Conservation (phyloP, 805 yeast genomes). For the Cyberlindnera xishuangbannaensis region DNA sequence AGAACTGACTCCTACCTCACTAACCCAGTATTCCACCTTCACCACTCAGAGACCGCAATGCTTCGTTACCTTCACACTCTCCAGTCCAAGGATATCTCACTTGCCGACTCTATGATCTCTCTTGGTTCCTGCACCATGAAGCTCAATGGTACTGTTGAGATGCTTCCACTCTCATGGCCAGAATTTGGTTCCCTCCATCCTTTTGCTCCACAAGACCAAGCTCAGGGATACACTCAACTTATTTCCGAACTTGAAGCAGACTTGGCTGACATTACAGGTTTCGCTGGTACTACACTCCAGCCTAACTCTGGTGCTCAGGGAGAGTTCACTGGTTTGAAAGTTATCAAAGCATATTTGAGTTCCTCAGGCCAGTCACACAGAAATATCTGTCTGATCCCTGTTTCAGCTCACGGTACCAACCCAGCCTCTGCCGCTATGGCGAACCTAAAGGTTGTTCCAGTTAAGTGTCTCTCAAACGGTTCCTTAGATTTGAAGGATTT, state of each 20-base stretch:
- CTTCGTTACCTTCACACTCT: slow-evolving; percentile 81
- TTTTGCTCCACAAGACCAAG: slow-evolving; percentile 85
- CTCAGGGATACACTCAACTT: slow-evolving; percentile 76
- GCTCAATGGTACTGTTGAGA: slow-evolving; percentile 89
- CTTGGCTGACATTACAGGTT: slow-evolving; percentile 88
- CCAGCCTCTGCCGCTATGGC: slow-evolving; percentile 99
- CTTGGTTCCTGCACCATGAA: slow-evolving; percentile 98
- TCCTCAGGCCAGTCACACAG: slow-evolving; percentile 66
- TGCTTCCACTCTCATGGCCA: slow-evolving; percentile 93
- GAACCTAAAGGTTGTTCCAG: slow-evolving; percentile 88
- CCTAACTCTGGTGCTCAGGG: slow-evolving; percentile 99
- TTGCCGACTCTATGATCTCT: slow-evolving; percentile 96
- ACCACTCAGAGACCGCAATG: slow-evolving; percentile 95
- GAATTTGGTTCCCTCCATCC: slow-evolving; percentile 89
- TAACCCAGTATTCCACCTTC: slow-evolving; percentile 74
- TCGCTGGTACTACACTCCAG: slow-evolving; percentile 83
- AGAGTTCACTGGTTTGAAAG: slow-evolving; percentile 90
- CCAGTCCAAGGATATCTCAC: slow-evolving; percentile 83
- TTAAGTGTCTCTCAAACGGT: slow-evolving; percentile 81
- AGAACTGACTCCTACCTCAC: slow-evolving; percentile 59
- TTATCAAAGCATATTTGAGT: slow-evolving; percentile 72
- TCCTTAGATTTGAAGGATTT: slow-evolving; percentile 80
- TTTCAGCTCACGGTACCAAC: slow-evolving; percentile 96
- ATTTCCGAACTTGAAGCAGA: slow-evolving; percentile 75
- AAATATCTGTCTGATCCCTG: slow-evolving; percentile 90